Percentiles rank a stretch among this genome's conserved stretches.
These are phyloP conservation scores for Ochetophila trinervis DNA, from an alignment of 306 rosid species.

Conservation along the genomic window DNA sequence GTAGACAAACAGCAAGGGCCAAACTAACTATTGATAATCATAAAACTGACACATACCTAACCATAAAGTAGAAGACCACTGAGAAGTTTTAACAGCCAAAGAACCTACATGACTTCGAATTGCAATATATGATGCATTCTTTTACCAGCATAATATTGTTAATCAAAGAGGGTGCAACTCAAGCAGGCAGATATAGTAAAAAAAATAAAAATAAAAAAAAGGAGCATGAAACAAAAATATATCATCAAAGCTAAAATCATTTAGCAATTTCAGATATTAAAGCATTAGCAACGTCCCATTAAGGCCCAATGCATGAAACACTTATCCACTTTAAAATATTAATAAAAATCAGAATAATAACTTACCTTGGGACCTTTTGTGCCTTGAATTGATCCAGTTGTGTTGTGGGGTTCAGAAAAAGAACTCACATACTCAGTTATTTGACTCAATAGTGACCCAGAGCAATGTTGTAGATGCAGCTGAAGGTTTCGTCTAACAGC, in stretches of 20 bases:
- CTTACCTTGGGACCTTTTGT: constrained; percentile 79
- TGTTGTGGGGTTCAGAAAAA: constrained; percentile 40
- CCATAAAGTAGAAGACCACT: not conserved
- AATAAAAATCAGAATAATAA: not conserved
- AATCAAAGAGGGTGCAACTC: no score
- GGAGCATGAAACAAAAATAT: no score
- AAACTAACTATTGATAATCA: constrained; percentile 10
- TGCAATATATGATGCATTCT: no score
- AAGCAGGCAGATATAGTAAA: no score
- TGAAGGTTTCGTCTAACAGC: constrained; percentile 70
- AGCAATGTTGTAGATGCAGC: constrained; percentile 70
- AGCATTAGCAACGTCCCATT: not conserved
- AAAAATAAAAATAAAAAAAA: no score
- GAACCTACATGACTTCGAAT: not conserved
- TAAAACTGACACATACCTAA: constrained; percentile 17
- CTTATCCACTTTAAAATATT: not conserved
- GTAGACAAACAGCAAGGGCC: constrained; percentile 14
- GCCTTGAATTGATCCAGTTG: constrained; percentile 35
- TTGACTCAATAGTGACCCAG: constrained; percentile 58
- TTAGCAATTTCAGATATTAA: not conserved
- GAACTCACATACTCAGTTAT: constrained; percentile 62
- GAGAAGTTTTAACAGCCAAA: not conserved
- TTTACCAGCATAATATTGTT: no score
- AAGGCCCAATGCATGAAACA: not conserved
- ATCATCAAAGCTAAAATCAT: not conserved